Conservation (phyloP, 306 rosid genomes). For the Acacia melanoxylon region DNA sequence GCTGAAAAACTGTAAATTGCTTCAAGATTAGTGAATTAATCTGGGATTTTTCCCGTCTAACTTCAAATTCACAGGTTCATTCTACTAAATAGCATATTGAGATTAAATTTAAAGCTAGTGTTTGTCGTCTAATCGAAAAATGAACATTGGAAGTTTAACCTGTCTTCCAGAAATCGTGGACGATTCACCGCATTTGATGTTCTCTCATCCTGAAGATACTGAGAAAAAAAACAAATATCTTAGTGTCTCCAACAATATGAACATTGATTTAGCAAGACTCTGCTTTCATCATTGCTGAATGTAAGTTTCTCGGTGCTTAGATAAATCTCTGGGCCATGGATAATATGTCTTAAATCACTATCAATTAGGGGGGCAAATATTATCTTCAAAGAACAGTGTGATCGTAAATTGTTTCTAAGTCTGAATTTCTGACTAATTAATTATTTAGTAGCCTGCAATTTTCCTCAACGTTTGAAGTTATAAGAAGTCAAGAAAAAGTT, state of each 20-base stretch:
- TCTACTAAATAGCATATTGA: constrained; percentile 8
- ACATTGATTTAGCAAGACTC: neutral
- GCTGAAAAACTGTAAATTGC: constrained; percentile 45
- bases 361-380: neutral
- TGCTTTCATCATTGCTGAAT: neutral
- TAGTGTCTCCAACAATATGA: neutral
- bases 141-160: neutral
- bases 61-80: constrained; percentile 4
- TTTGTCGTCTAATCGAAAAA: neutral
- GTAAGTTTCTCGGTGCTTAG: neutral
- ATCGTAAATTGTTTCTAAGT: neutral
- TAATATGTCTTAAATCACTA: neutral
- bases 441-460: neutral
- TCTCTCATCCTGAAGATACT: constrained; percentile 50
- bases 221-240: neutral
- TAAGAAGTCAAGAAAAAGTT: constrained; percentile 1
- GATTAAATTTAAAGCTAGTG: neutral
- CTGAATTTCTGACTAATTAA: neutral
- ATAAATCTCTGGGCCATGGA: neutral
- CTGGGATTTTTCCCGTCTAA: neutral
- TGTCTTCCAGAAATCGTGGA: constrained; percentile 26
- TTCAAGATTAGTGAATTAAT: constrained; percentile 7
- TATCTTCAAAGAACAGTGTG: neutral
- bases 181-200: constrained; percentile 29
- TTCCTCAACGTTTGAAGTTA: neutral